Evolutionary conservation across 148 eudicot species (phyloP).

Genomic region (Euryodendron excelsum): DNA sequence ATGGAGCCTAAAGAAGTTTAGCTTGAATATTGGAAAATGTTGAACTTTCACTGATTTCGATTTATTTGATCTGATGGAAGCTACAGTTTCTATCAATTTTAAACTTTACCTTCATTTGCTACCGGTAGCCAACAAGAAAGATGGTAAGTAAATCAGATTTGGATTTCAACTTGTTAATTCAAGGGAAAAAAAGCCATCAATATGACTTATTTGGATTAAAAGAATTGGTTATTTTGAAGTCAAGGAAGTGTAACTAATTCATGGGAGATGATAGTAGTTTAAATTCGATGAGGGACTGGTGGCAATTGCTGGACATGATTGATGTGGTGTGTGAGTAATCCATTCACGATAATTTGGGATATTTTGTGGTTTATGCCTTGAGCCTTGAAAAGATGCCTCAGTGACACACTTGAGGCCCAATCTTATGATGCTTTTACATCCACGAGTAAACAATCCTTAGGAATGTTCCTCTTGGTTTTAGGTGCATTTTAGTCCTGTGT

Average conservation of each 20-base stretch:
- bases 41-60: background rate
- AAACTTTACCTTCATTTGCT: background rate
- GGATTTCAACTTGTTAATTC: too few relatives aligned
- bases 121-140: background rate
- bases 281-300: too few relatives aligned
- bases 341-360: background rate
- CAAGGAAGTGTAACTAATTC: background rate
- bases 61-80: background rate
- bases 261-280: background rate
- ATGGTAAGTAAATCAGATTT: background rate
- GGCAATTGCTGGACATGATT: background rate
- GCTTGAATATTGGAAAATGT: background rate
- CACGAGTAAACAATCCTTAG: background rate
- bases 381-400: background rate
- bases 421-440: background rate
- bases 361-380: background rate
- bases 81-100: background rate
- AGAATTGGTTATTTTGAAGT: background rate
- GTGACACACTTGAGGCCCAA: background rate
- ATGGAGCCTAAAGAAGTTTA: background rate
- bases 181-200: too few relatives aligned
- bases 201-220: too few relatives aligned
- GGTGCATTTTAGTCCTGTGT: background rate
- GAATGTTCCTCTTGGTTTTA: background rate
- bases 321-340: background rate